phyloP scores from a whole-genome alignment of 352 stramenopile genomes.

The Globisporangium acanthophoron region DNA sequence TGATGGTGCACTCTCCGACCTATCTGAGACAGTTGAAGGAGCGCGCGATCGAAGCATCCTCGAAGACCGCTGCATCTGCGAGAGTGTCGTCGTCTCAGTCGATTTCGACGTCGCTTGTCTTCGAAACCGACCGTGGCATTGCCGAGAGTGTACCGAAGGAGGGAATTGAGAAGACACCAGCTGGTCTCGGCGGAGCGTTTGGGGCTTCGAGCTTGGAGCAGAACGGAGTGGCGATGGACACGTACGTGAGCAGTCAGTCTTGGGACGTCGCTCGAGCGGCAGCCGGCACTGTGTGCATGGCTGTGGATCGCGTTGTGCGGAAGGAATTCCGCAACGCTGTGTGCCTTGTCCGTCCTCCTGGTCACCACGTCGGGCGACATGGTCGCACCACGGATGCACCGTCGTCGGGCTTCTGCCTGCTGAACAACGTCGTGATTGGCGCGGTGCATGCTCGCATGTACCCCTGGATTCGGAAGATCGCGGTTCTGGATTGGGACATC shows the following conservation, averaged over 20 bases:
- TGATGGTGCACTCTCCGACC: slow-evolving; percentile 80
- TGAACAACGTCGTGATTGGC: slow-evolving; percentile 99
- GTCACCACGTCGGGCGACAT: slow-evolving; percentile 89
- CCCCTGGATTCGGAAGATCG: slow-evolving; percentile 89
- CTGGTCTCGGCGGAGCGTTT: slow-evolving; percentile 60
- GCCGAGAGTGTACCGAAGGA: slow-evolving; percentile 32
- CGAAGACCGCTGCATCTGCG: slow-evolving; percentile 20
- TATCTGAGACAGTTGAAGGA: slow-evolving; percentile 76
- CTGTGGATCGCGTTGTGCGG: slow-evolving; percentile 72
- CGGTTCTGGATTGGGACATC: slow-evolving; percentile 99
- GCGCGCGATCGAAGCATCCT: slow-evolving; percentile 46
- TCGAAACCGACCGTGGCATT: slow-evolving; percentile 73
- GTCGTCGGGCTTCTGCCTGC: slow-evolving; percentile 94
- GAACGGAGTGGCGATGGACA: slow-evolving; percentile 70
- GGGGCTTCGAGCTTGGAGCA: slow-evolving; percentile 59
- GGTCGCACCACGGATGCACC: slow-evolving; percentile 62
- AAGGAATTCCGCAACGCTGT: slow-evolving; percentile 81
- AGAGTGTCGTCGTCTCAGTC: slow-evolving; percentile 26
- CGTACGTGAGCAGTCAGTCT: slow-evolving; percentile 82
- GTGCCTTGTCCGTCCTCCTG: slow-evolving; percentile 87
- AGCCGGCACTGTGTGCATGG: slow-evolving; percentile 73
- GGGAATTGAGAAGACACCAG: slow-evolving; percentile 32
- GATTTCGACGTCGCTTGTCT: slow-evolving; percentile 51
- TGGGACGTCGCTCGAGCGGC: slow-evolving; percentile 79
- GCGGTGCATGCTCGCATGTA: slow-evolving; percentile 95